These are phyloP conservation scores for Plasmopara viticola DNA, from an alignment of 352 stramenopile genomes.

Conservation along the genomic window DNA sequence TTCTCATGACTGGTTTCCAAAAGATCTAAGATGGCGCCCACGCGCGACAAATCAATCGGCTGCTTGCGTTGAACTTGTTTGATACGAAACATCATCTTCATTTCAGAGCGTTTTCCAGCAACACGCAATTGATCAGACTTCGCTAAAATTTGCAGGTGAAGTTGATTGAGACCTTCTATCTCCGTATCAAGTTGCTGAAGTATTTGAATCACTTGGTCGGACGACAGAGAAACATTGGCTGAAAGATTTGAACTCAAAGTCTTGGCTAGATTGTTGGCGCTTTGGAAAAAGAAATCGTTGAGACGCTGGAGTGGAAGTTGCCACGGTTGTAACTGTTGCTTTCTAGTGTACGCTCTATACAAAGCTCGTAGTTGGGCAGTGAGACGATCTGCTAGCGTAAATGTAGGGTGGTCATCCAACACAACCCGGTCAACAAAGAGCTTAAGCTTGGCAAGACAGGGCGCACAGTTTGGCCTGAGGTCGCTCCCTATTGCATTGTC, in stretches of 20 bases:
- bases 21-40: slow-evolving; percentile 43
- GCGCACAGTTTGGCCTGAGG: neutral
- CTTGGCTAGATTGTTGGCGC: slow-evolving; percentile 7
- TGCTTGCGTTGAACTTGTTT: slow-evolving; percentile 21
- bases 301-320: slow-evolving; percentile 36
- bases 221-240: slow-evolving; percentile 10
- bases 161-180: slow-evolving; percentile 39
- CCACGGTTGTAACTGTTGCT: slow-evolving; percentile 52
- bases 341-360: slow-evolving; percentile 43
- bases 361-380: slow-evolving; percentile 51
- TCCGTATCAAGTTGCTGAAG: slow-evolving; percentile 31
- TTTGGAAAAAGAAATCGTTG: slow-evolving; percentile 31
- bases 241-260: neutral
- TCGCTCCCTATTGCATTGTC: neutral
- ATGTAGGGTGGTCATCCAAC: slow-evolving; percentile 71
- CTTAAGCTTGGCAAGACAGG: slow-evolving; percentile 30
- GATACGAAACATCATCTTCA: slow-evolving; percentile 4
- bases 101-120: slow-evolving; percentile 10
- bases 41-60: slow-evolving; percentile 26
- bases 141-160: slow-evolving; percentile 46
- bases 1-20: slow-evolving; percentile 10
- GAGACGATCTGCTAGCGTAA: slow-evolving; percentile 61
- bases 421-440: slow-evolving; percentile 50
- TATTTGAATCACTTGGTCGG: slow-evolving; percentile 22
- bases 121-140: slow-evolving; percentile 53